Evolutionary conservation across 2,329 filamentous ascomycete species (phyloP), one percentile per base, ranked within the genome.

Genomic region (Xylaria hypoxylon): DNA sequence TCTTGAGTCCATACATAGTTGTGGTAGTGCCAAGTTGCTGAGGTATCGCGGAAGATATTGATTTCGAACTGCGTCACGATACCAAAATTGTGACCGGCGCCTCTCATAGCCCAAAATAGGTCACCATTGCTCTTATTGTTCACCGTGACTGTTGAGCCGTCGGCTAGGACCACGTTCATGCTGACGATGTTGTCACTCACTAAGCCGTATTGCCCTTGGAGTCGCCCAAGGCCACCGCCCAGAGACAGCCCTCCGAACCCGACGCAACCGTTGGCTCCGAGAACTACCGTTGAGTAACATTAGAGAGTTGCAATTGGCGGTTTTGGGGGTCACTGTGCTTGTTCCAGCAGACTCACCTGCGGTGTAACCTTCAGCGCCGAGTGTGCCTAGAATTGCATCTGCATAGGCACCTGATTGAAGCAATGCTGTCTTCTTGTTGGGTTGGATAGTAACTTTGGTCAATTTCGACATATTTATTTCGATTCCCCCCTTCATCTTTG

Each of bases 201-300:
- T 5, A 77, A 26, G 15, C 75, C 75, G 19, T 77, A 66, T 1
- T 68, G 28, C 2, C 74, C 75, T 50, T 77, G 51, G 1, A 68
- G 55, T 6, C 68, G 69, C 2, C 75, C 74, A 26, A 72, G 74
- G 19, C 73, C 74, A 2, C 75, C 75, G 1, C 75, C 75, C 2
- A 76, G 70, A 2, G 28, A 63, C 2, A 67, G 59, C 0, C 73
- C 74, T 15, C 71, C 35, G 7, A 76, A 17, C 2, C 74, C 72
- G 5, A 74, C 71, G 40, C 74, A 76, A 13, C 65, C 68, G 22
- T 64, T 70, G 4, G 59, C 50, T 19, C 73, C 74, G 6, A 28
- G 28, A 5, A 19, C 58, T 60, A 11, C 11, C 1, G 13, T 22
- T 42, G 8, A 15, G 1, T 2, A 2, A 19, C 1, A 26, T 51